A percentile compares a stretch with the other conserved stretches of the same genome.
phyloP scores from a whole-genome alignment of 2,329 filamentous ascomycete genomes.

The Diaporthe ampelina region DNA sequence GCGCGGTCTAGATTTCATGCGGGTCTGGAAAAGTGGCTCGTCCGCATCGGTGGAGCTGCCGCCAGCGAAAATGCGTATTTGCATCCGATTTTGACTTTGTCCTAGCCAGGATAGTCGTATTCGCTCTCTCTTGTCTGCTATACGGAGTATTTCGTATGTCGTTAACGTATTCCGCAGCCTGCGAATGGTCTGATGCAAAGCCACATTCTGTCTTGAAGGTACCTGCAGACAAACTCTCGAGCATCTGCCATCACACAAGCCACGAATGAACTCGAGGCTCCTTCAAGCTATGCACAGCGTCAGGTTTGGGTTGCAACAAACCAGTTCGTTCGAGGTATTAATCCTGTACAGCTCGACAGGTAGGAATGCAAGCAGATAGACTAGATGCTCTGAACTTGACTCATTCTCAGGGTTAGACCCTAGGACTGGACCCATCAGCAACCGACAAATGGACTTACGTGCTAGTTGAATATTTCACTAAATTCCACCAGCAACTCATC shows the following conservation, averaged over 20 bases:
- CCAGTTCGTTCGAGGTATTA: background rate
- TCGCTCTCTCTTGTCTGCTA: background rate
- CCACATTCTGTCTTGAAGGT: background rate
- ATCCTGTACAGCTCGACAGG: background rate
- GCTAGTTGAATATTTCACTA: slow-evolving; percentile 18
- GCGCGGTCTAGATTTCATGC: slow-evolving; percentile 29
- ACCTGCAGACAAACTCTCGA: background rate
- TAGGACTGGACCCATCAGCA: background rate
- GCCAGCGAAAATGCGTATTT: background rate
- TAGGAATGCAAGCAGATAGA: background rate
- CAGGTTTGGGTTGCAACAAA: background rate
- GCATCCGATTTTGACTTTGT: slow-evolving; percentile 4
- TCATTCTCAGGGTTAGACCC: slow-evolving; percentile 10
- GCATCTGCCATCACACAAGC: background rate
- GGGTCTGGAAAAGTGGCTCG: slow-evolving; percentile 25
- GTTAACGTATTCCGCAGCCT: background rate
- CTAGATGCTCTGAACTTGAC: no score
- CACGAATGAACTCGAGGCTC: background rate
- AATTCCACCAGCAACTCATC: background rate
- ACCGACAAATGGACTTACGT: background rate
- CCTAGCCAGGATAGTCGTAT: slow-evolving; percentile 6
- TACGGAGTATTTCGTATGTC: background rate
- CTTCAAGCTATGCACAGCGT: background rate
- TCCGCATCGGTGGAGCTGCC: slow-evolving; percentile 8
- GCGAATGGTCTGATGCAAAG: background rate